A percentile compares a stretch with the other conserved stretches of the same genome.
phyloP scores from a whole-genome alignment of 768 basidiomycete species.

The Leccinum rimulosum region DNA sequence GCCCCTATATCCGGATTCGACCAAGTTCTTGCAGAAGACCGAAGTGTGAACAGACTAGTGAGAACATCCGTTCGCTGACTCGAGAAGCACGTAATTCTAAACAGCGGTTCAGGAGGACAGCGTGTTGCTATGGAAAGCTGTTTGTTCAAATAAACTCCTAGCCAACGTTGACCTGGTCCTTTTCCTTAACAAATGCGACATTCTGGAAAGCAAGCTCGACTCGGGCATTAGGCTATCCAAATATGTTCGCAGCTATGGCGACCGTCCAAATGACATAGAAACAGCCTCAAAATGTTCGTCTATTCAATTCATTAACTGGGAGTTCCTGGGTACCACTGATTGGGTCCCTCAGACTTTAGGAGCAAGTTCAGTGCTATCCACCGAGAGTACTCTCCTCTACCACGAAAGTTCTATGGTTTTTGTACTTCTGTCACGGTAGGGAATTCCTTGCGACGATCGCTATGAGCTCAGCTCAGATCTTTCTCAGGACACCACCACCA shows the following conservation, averaged over 20 bases:
- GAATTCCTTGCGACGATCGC: background rate
- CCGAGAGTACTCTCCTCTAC: constrained; percentile 69
- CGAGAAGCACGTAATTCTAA: background rate
- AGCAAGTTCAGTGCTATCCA: constrained; percentile 76
- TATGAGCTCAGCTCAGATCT: constrained; percentile 1
- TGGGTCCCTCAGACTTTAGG: constrained; percentile 50
- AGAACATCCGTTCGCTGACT: constrained; percentile 11
- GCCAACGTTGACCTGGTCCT: constrained; percentile 71
- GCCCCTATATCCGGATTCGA: constrained; percentile 61
- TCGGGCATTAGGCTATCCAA: constrained; percentile 62
- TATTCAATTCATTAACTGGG: background rate
- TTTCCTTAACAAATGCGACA: constrained; percentile 83
- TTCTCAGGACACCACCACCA: constrained; percentile 64
- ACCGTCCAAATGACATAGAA: constrained; percentile 67
- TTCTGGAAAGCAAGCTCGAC: constrained; percentile 61
- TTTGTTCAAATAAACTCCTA: constrained; percentile 70
- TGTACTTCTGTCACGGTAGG: constrained; percentile 72
- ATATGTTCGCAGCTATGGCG: constrained; percentile 70
- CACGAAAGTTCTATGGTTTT: constrained; percentile 76
- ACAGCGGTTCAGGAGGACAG: constrained; percentile 60
- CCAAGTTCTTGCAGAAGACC: constrained; percentile 51
- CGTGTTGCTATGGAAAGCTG: constrained; percentile 69
- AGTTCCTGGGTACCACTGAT: background rate
- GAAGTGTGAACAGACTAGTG: constrained; percentile 50
- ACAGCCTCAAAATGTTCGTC: constrained; percentile 63